phyloP scores from a whole-genome alignment of 345 rosid species.

The Hibiscus tridactylites region DNA sequence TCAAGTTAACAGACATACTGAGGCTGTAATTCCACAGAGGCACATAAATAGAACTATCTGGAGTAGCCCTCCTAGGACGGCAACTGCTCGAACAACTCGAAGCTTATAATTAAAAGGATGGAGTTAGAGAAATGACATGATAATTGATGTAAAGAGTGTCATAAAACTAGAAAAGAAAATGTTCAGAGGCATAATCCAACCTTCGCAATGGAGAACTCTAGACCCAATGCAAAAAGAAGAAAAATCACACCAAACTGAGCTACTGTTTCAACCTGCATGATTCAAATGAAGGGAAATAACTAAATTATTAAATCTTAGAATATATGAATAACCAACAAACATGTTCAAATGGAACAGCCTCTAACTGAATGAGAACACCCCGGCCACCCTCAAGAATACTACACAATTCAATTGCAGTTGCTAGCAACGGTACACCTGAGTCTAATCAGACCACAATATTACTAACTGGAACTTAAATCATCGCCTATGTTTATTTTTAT shows the following conservation, averaged over 20 bases:
- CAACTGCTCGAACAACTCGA: conserved; percentile 88
- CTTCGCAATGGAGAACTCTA: conserved; percentile 79
- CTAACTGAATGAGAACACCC: not conserved
- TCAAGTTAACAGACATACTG: conserved; percentile 36
- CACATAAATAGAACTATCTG: conserved; percentile 87
- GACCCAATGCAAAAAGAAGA: conserved; percentile 88
- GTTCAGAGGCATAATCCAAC: conserved; percentile 28
- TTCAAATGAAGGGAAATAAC: not conserved
- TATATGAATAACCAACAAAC: not conserved
- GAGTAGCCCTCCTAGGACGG: conserved; percentile 82
- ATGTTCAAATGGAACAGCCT: not conserved
- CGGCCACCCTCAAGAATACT: not conserved
- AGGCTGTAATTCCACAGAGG: conserved; percentile 71
- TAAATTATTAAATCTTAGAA: not conserved
- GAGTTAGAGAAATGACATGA: not conserved
- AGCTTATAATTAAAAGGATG: conserved; percentile 43
- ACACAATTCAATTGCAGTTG: not conserved
- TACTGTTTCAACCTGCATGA: conserved; percentile 77
- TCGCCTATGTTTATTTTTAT: not conserved
- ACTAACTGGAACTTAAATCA: not conserved
- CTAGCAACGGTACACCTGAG: not conserved
- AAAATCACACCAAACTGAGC: conserved; percentile 98
- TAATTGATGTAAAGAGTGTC: not conserved
- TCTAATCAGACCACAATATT: not conserved
- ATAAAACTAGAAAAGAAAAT: not conserved